These are phyloP conservation scores for Mesembryanthemum crystallinum DNA, from an alignment of 148 eudicot genomes.

Conservation along the genomic window DNA sequence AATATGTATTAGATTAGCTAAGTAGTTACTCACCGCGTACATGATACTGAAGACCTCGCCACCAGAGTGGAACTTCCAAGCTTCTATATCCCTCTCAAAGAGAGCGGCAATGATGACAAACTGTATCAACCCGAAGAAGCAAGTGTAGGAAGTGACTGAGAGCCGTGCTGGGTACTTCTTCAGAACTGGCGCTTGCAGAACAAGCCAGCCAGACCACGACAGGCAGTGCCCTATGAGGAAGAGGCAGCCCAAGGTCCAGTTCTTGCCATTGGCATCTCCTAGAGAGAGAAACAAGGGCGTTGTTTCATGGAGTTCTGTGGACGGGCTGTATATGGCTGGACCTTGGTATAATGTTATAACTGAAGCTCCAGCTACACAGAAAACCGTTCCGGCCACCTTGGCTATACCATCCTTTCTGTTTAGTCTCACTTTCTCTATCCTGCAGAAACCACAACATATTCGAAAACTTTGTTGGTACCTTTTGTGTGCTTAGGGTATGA, in stretches of 20 bases:
- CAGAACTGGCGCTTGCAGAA: slow-evolving; percentile 77
- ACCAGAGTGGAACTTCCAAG: slow-evolving; percentile 88
- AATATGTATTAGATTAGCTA: background rate
- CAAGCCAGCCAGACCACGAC: slow-evolving; percentile 97
- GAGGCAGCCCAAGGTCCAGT: slow-evolving; percentile 91
- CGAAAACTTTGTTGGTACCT: background rate
- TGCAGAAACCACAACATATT: slow-evolving; percentile 30
- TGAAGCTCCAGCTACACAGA: slow-evolving; percentile 83
- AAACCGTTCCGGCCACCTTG: slow-evolving; percentile 62
- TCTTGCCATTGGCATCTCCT: slow-evolving; percentile 77
- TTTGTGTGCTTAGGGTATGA: background rate
- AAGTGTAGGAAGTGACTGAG: slow-evolving; percentile 90
- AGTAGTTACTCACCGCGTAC: slow-evolving; percentile 71
- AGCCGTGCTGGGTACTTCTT: slow-evolving; percentile 95
- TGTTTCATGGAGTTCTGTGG: slow-evolving; percentile 40
- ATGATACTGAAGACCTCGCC: slow-evolving; percentile 84
- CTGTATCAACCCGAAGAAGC: slow-evolving; percentile 91
- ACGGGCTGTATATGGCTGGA: slow-evolving; percentile 81
- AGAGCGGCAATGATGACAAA: slow-evolving; percentile 78
- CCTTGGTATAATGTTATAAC: slow-evolving; percentile 94
- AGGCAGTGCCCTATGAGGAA: slow-evolving; percentile 91
- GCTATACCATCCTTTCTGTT: slow-evolving; percentile 77
- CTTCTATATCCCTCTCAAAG: slow-evolving; percentile 71
- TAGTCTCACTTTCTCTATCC: slow-evolving; percentile 81
- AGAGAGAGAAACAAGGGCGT: slow-evolving; percentile 42